Percentiles rank a stretch among this genome's conserved stretches.
Conservation (phyloP, 805 yeast species). For the Candida palmyrensis region DNA sequence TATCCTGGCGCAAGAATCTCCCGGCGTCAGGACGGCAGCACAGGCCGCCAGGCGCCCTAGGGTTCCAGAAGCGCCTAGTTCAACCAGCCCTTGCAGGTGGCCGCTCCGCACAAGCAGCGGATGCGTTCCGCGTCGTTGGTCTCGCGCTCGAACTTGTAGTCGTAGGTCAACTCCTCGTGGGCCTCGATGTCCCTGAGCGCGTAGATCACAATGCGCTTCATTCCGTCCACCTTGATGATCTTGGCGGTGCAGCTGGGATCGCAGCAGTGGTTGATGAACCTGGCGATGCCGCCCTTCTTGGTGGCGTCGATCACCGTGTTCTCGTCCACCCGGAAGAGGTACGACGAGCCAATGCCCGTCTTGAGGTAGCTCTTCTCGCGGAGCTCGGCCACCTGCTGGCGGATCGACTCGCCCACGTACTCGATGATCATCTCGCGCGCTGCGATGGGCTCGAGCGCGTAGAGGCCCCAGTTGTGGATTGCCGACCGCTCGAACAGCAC, state of each 20-base stretch:
- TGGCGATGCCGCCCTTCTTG: slow-evolving; percentile 93
- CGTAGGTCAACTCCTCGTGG: slow-evolving; percentile 91
- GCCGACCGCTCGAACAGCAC: slow-evolving; percentile 97
- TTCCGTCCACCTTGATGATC: slow-evolving; percentile 91
- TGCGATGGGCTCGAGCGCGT: slow-evolving; percentile 93
- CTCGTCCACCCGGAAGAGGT: slow-evolving; percentile 87
- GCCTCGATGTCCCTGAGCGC: slow-evolving; percentile 84
- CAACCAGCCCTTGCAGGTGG: slow-evolving; percentile 87
- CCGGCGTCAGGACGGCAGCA: too few relatives aligned
- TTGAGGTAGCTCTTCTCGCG: slow-evolving; percentile 81
- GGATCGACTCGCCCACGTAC: slow-evolving; percentile 90
- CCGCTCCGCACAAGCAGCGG: slow-evolving; percentile 92
- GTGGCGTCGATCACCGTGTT: slow-evolving; percentile 96
- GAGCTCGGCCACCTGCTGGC: slow-evolving; percentile 92
- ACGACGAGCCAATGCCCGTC: slow-evolving; percentile 94
- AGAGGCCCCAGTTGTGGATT: slow-evolving; percentile 97
- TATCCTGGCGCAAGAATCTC: too few relatives aligned
- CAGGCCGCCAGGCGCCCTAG: too few relatives aligned
- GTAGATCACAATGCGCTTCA: slow-evolving; percentile 88
- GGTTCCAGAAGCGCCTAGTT: slow-evolving; percentile 38
- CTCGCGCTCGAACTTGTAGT: slow-evolving; percentile 91
- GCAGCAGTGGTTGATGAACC: slow-evolving; percentile 96
- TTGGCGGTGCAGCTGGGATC: slow-evolving; percentile 97
- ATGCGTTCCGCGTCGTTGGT: slow-evolving; percentile 83
- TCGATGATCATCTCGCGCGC: slow-evolving; percentile 97